Base-by-base conservation (phyloP, 495 filamentous ascomycete genomes). In the Physcia stellaris region DNA sequence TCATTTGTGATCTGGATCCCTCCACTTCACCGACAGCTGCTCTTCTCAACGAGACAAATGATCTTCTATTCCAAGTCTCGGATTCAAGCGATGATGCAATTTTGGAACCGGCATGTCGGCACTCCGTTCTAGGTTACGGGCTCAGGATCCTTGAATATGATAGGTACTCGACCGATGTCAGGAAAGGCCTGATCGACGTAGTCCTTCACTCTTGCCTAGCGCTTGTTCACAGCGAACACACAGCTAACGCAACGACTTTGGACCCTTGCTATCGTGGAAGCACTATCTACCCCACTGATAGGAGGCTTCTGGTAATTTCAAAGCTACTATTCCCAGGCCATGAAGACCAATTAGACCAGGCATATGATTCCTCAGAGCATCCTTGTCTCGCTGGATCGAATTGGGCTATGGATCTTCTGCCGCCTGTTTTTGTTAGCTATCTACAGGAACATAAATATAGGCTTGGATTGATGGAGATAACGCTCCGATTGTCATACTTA, bases 41-140 rank as follows among this genome's bases (percentile, higher is more conserved):
- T 2, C 13, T 39, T 18, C 26, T 39, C 24, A 39, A 27, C 37
- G 37, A 39, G 24, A 39, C 26, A 2, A 9, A 39, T 9, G 37
- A 30, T 18, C 26, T 19, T 16, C 13, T 39, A 3, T 39, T 39
- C n/a, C 23, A 30, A 4, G 9, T 30, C 2, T 23, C n/a, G 7
- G 26, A 27, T 6, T 3, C 9, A 28, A 13, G 12, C 6, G 3
- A 29, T 6, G 18, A 28, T 39, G 6, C 11, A 2, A 27, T 9
- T 15, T 30, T 28, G 16, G 12, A 6, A 18, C 24, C 37, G 21
- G 6, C 27, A n/a, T 24, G 4, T 13, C 37, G 24, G 21, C 37
- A 39, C 30, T 26, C 37, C 10, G 12, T 39, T 15, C 3, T n/a
- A n/a, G 37, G 21, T 30, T 39, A 39, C 18, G 37, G 37, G 7